Evolutionary conservation across 1,284 basidiomycete genomes (phyloP).

Genomic region (Phenoliferia sp.): DNA sequence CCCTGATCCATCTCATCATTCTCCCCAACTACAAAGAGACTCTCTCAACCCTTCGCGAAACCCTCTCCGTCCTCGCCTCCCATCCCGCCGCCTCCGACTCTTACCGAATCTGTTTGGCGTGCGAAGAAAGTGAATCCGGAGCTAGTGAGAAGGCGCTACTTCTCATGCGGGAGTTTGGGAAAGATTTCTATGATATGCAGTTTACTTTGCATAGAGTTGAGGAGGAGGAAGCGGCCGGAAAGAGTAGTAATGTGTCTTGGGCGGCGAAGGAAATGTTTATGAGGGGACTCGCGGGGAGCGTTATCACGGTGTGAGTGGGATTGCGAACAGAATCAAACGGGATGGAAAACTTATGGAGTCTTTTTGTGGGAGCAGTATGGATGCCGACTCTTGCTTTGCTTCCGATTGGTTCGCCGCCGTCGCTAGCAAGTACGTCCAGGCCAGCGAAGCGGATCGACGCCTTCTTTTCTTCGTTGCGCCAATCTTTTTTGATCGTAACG

Average conservation of each 20-base stretch:
- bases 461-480: not conserved
- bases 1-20: not conserved
- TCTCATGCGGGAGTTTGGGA: not conserved
- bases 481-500: not conserved
- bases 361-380: not conserved
- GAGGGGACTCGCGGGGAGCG: not conserved
- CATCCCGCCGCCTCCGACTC: not conserved
- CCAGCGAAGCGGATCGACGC: not conserved
- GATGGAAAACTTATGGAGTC: not conserved
- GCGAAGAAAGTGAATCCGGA: not conserved
- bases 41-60: not conserved
- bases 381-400: not conserved
- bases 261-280: not conserved
- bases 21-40: not conserved
- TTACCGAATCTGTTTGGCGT: not conserved
- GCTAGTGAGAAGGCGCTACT: not conserved
- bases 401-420: not conserved
- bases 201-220: not conserved
- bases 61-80: not conserved
- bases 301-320: not conserved
- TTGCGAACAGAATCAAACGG: not conserved
- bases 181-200: not conserved
- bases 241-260: not conserved
- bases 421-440: not conserved
- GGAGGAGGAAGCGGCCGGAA: not conserved